Percentiles rank a stretch among this genome's conserved stretches.
phyloP scores from a whole-genome alignment of 352 stramenopile genomes.

The Pythium rhizo-oryzae region DNA sequence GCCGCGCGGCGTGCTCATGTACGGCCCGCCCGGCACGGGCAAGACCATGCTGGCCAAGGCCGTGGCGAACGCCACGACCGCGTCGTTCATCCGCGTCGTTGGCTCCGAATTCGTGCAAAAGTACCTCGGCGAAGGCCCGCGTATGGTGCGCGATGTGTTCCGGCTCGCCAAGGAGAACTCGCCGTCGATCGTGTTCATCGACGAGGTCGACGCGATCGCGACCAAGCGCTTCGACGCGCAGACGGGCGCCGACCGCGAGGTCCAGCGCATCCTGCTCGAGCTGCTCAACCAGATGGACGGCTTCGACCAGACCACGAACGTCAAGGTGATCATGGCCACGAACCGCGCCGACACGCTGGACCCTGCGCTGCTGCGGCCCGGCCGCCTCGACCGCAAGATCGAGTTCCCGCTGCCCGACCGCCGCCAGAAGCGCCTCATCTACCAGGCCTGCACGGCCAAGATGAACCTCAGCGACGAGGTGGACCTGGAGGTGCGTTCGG shows the following conservation, averaged over 20 bases:
- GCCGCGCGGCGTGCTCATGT: conserved; percentile 98
- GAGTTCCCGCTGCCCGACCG: conserved; percentile 99
- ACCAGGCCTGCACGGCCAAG: conserved; percentile 98
- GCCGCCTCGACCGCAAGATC: conserved; percentile 99
- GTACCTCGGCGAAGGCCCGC: conserved; percentile 98
- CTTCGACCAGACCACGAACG: conserved; percentile 99
- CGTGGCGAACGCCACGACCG: conserved; percentile 98
- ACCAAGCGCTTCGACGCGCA: conserved; percentile 99
- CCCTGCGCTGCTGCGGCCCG: conserved; percentile 97
- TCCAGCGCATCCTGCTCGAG: conserved; percentile 99
- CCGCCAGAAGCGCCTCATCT: conserved; percentile 99
- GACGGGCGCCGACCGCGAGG: conserved; percentile 95
- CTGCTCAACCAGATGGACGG: conserved; percentile 99
- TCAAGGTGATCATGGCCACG: conserved; percentile 99
- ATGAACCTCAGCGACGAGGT: conserved; percentile 99
- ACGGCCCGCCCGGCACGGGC: conserved; percentile 96
- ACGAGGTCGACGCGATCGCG: conserved; percentile 99
- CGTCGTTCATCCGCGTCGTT: conserved; percentile 99
- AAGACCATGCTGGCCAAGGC: conserved; percentile 97
- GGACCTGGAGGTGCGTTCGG: conserved; percentile 91
- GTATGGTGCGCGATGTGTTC: conserved; percentile 99
- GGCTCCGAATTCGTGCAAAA: conserved; percentile 99
- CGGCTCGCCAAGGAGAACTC: conserved; percentile 99
- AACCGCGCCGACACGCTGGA: conserved; percentile 99
- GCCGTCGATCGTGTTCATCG: conserved; percentile 99